Percentiles rank a stretch among this genome's conserved stretches.
These are phyloP conservation scores for Rhizoclosmatium globosum DNA, from an alignment of 192 early-diverging fungal genomes.

Conservation along the genomic window DNA sequence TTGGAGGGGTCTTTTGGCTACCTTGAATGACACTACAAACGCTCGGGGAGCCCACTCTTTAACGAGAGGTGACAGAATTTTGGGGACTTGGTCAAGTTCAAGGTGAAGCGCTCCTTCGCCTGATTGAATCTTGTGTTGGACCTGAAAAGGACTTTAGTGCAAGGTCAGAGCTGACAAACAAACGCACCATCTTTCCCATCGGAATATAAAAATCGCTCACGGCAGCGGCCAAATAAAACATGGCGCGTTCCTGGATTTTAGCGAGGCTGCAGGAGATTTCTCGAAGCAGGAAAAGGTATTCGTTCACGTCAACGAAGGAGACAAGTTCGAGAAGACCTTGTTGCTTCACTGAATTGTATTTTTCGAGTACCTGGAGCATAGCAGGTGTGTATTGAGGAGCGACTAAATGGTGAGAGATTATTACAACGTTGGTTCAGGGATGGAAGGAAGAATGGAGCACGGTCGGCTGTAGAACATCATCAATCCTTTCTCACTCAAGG, in stretches of 20 bases:
- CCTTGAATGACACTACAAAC: slow-evolving; percentile 98
- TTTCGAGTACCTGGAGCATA: slow-evolving; percentile 70
- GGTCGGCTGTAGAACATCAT: too few relatives aligned
- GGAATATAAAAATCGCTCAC: slow-evolving; percentile 99
- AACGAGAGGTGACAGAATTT: slow-evolving; percentile 93
- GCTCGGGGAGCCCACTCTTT: slow-evolving; percentile 88
- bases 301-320: slow-evolving; percentile 87
- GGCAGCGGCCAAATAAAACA: slow-evolving; percentile 98
- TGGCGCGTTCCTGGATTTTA: slow-evolving; percentile 69
- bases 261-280: slow-evolving; percentile 75
- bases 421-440: neutral
- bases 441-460: neutral
- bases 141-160: slow-evolving; percentile 29
- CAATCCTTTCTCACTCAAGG: too few relatives aligned
- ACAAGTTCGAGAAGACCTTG: slow-evolving; percentile 77
- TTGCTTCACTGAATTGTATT: slow-evolving; percentile 72
- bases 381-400: slow-evolving; percentile 68
- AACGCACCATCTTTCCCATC: slow-evolving; percentile 78
- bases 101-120: slow-evolving; percentile 84
- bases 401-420: slow-evolving; percentile 54
- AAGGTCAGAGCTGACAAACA: neutral
- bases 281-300: slow-evolving; percentile 92
- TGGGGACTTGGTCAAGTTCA: slow-evolving; percentile 95
- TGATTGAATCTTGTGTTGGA: slow-evolving; percentile 98
- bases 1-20: slow-evolving; percentile 69